Evolutionary conservation across 2,329 filamentous ascomycete genomes (phyloP).

Genomic region (Sclerotinia borealis): DNA sequence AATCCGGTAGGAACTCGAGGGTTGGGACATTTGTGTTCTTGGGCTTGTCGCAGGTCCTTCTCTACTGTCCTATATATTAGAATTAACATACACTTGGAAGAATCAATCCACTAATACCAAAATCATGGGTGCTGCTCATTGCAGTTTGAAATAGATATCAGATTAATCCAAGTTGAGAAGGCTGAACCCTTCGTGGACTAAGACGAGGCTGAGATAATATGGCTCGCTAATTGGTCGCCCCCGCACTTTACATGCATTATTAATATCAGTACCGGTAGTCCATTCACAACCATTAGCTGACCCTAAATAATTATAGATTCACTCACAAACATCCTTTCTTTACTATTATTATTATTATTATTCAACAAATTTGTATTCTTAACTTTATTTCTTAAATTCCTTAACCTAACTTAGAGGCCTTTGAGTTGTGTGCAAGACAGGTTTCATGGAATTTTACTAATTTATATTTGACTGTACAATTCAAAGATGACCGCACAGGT

Average conservation of each 20-base stretch:
- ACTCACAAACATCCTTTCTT: not conserved
- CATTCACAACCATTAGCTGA: not conserved
- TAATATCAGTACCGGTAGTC: too few relatives aligned
- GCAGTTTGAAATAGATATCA: not conserved
- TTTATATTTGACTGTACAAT: not conserved
- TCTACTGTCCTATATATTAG: not conserved
- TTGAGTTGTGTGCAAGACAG: not conserved
- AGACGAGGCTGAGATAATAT: not conserved
- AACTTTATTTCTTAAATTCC: not conserved
- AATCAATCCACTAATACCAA: not conserved
- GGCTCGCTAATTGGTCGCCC: not conserved
- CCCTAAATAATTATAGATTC: not conserved
- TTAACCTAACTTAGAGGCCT: not conserved
- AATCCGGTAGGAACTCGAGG: not conserved
- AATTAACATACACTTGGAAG: not conserved
- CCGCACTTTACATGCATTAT: not conserved
- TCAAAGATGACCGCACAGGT: constrained; percentile 1
- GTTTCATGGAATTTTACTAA: not conserved
- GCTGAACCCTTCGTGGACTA: too few relatives aligned
- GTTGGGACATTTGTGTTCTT: not conserved
- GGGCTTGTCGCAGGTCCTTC: not conserved
- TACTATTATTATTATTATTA: too few relatives aligned
- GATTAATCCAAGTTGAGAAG: too few relatives aligned
- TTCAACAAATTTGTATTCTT: not conserved
- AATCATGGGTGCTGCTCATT: not conserved